phyloP scores from a whole-genome alignment of 2,329 filamentous ascomycete species.

The Hymenoscyphus scutula region DNA sequence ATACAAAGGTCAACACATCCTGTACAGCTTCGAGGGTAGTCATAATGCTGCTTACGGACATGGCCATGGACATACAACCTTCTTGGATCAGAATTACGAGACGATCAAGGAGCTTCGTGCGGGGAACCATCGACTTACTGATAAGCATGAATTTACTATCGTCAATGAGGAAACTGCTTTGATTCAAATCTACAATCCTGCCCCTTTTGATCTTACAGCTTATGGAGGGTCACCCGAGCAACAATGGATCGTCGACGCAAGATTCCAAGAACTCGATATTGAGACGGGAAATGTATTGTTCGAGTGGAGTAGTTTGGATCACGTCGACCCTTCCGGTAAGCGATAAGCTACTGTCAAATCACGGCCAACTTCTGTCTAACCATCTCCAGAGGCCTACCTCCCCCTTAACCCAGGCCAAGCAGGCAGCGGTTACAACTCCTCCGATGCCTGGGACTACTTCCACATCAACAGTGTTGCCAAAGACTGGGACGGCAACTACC shows the following conservation, averaged over 20 bases:
- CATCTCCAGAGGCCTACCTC: no score
- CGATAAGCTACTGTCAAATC: no score
- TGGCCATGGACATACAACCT: constrained; percentile 28
- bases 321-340: constrained; percentile 41
- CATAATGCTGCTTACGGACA: constrained; percentile 14
- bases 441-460: constrained; percentile 42
- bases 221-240: constrained; percentile 45
- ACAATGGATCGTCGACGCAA: constrained; percentile 47
- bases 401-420: constrained; percentile 41
- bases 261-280: constrained; percentile 43
- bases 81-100: constrained; percentile 52
- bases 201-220: constrained; percentile 43
- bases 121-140: constrained; percentile 48
- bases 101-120: constrained; percentile 52
- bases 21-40: constrained; percentile 52
- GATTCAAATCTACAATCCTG: constrained; percentile 53
- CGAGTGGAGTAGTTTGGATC: constrained; percentile 57
- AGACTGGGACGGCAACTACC: constrained; percentile 43
- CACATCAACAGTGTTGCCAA: constrained; percentile 41
- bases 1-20: constrained; percentile 51
- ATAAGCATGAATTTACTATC: constrained; percentile 55
- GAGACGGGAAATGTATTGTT: constrained; percentile 54
- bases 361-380: no score
- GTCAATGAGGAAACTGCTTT: constrained; percentile 51
- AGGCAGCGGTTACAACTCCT: constrained; percentile 38